A percentile compares a stretch with the other conserved stretches of the same genome.
These are phyloP conservation scores for Solanum etuberosum DNA, from an alignment of 257 asterid species.

Conservation along the genomic window DNA sequence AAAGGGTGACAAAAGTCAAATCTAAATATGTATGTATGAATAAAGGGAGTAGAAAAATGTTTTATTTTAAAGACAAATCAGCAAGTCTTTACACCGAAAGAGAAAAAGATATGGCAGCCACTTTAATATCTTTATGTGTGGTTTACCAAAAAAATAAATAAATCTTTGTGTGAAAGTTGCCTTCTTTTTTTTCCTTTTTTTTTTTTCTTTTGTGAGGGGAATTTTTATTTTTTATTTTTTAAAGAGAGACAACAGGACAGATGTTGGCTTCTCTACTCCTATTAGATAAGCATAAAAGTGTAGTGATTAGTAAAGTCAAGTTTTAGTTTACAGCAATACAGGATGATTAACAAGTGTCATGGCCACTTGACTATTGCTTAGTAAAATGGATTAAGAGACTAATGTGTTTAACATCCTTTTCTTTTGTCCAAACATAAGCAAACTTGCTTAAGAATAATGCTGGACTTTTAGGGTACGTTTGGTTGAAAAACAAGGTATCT, in stretches of 20 bases:
- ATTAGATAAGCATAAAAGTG: not conserved
- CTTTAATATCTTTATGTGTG: slow-evolving; percentile 6
- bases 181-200: not conserved
- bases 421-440: not conserved
- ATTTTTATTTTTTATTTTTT: not conserved
- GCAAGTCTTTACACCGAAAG: slow-evolving; percentile 31
- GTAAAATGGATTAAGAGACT: not conserved
- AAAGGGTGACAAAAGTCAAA: not conserved
- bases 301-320: not conserved
- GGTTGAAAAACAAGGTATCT: no score
- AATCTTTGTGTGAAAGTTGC: no score
- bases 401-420: not conserved
- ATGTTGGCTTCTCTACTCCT: not conserved
- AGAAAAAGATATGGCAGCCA: slow-evolving; percentile 4
- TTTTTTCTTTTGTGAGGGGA: not conserved
- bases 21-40: not conserved
- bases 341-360: slow-evolving; percentile 13
- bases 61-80: slow-evolving; percentile 11
- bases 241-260: not conserved
- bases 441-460: not conserved
- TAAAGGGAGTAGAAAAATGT: not conserved
- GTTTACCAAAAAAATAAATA: not conserved
- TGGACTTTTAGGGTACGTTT: not conserved
- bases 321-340: not conserved
- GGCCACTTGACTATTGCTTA: slow-evolving; percentile 9